These are phyloP conservation scores for Eutrema salsugineum DNA, from an alignment of 441 rosid species.

Conservation along the genomic window DNA sequence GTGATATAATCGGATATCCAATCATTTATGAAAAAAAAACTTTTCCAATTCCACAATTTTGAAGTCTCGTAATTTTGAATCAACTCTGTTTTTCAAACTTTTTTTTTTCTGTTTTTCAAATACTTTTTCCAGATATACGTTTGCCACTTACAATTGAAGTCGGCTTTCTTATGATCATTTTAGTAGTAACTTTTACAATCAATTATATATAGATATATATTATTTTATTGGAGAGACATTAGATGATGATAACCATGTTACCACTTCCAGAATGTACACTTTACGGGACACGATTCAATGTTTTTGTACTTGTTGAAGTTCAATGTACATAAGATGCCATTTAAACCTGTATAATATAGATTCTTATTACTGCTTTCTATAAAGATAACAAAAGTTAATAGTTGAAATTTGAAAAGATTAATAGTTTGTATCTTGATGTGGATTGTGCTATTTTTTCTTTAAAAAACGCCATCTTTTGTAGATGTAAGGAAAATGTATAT, in stretches of 20 bases:
- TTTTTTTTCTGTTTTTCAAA: no score
- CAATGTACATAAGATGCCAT: conserved; percentile 21
- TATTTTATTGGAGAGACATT: conserved; percentile 11
- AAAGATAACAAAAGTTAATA: background rate
- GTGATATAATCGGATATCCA: conserved; percentile 25
- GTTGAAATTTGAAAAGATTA: background rate
- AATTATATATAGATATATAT: background rate
- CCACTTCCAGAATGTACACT: conserved; percentile 23
- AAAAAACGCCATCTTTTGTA: background rate
- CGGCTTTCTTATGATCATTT: background rate
- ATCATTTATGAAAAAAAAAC: background rate
- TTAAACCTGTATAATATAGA: background rate
- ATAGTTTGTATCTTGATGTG: background rate
- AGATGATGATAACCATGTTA: conserved; percentile 31
- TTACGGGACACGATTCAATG: conserved; percentile 28
- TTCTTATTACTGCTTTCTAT: conserved; percentile 1
- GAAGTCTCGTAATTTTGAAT: background rate
- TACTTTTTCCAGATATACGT: background rate
- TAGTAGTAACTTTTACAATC: background rate
- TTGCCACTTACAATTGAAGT: background rate
- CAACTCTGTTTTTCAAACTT: no score
- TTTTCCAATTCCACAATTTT: background rate
- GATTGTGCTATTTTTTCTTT: background rate
- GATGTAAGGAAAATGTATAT: no score
- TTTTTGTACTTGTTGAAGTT: conserved; percentile 28